Conservation (phyloP, 257 asterid genomes). For the Asclepias syriaca region DNA sequence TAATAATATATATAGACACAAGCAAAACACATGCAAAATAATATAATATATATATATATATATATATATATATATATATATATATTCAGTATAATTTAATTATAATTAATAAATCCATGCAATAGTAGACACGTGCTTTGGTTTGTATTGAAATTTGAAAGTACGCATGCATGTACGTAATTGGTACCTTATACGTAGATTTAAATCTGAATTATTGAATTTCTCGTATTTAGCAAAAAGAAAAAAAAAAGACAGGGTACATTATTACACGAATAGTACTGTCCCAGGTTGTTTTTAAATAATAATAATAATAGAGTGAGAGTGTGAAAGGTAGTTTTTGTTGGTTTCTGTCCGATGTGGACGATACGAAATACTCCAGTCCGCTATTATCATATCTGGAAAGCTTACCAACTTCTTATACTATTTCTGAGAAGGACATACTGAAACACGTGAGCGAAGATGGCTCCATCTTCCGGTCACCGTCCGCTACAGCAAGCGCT, state of each 20-base stretch:
- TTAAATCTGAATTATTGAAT: background rate
- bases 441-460: constrained; percentile 21
- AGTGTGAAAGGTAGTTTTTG: no score
- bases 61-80: no score
- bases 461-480: constrained; percentile 47
- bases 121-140: constrained; percentile 19
- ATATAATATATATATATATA: no score
- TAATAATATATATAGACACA: no score
- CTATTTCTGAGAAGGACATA: constrained; percentile 5
- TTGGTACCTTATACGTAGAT: constrained; percentile 7
- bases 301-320: no score
- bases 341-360: no score
- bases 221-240: background rate
- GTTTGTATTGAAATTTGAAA: constrained; percentile 8
- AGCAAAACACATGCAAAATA: no score
- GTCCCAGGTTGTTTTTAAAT: no score
- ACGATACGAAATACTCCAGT: constrained; percentile 7
- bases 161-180: constrained; percentile 27
- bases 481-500: constrained; percentile 47
- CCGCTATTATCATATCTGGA: constrained; percentile 39
- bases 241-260: background rate
- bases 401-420: constrained; percentile 24
- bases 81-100: no score
- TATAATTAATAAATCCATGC: constrained; percentile 8
- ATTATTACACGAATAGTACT: background rate